phyloP scores from a whole-genome alignment of 2,329 filamentous ascomycete genomes.

The Calonectria pseudoreteaudii region DNA sequence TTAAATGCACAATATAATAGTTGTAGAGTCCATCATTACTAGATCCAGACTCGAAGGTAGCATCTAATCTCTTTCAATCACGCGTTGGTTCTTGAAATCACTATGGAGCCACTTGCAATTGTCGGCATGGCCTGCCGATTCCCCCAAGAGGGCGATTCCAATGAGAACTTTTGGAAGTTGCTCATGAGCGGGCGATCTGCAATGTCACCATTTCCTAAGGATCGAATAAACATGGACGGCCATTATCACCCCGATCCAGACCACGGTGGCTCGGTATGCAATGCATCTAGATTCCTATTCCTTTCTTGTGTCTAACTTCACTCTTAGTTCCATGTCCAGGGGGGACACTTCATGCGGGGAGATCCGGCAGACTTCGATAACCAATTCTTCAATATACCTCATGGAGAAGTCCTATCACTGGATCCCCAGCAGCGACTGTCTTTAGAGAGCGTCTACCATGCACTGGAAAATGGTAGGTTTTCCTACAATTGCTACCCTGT shows the following conservation, averaged over 20 bases:
- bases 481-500: too few species aligned
- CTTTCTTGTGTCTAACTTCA: background rate
- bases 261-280: conserved; percentile 10
- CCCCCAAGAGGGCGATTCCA: conserved; percentile 7
- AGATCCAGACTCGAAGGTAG: background rate
- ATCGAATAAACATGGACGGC: conserved; percentile 11
- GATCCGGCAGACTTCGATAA: conserved; percentile 17
- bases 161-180: conserved; percentile 18
- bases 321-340: conserved; percentile 6
- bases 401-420: conserved; percentile 13
- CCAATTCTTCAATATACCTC: conserved; percentile 13
- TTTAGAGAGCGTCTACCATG: conserved; percentile 13
- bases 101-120: conserved; percentile 16
- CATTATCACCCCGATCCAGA: conserved; percentile 15
- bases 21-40: background rate
- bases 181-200: conserved; percentile 13
- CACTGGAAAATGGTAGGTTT: background rate
- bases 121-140: conserved; percentile 16
- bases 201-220: conserved; percentile 11
- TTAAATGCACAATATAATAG: background rate
- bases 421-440: conserved; percentile 11
- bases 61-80: background rate
- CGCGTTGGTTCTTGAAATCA: background rate
- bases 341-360: conserved; percentile 5
- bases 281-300: background rate